Conservation (phyloP, 805 yeast genomes). For the Kodamaea neixiangensis region DNA sequence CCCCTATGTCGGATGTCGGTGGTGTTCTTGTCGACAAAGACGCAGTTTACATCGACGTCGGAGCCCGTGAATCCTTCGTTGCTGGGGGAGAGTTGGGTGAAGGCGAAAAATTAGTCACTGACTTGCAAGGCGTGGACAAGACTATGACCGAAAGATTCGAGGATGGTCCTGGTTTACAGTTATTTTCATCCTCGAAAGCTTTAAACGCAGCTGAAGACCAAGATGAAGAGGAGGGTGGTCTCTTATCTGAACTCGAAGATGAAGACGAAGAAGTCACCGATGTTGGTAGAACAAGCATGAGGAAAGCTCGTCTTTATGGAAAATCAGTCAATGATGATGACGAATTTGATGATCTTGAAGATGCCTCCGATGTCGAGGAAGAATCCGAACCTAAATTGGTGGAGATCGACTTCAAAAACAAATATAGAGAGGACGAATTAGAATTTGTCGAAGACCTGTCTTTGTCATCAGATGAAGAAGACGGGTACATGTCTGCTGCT, state of each 20-base stretch:
- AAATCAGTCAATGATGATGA: slow-evolving; percentile 51
- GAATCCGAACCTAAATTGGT: slow-evolving; percentile 44
- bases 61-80: slow-evolving; percentile 55
- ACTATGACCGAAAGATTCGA: slow-evolving; percentile 58
- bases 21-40: slow-evolving; percentile 97
- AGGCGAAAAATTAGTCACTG: slow-evolving; percentile 85
- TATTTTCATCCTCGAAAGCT: slow-evolving; percentile 66
- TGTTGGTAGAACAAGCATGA: slow-evolving; percentile 64
- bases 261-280: slow-evolving; percentile 36
- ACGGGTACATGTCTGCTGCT: slow-evolving; percentile 54
- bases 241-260: slow-evolving; percentile 30
- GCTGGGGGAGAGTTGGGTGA: slow-evolving; percentile 68
- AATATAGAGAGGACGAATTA: slow-evolving; percentile 36
- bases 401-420: slow-evolving; percentile 48
- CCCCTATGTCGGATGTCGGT: slow-evolving; percentile 99
- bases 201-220: slow-evolving; percentile 40
- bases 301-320: slow-evolving; percentile 59
- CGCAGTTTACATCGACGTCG: slow-evolving; percentile 92
- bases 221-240: slow-evolving; percentile 35
- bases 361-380: slow-evolving; percentile 41
- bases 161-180: slow-evolving; percentile 68
- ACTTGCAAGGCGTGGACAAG: slow-evolving; percentile 68
- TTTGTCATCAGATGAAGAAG: slow-evolving; percentile 42
- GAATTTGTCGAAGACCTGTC: slow-evolving; percentile 50
- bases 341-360: slow-evolving; percentile 44